Evolutionary conservation across 192 early-diverging fungal genomes (phyloP).

Genomic region (Phycomyces blakesleeanus): DNA sequence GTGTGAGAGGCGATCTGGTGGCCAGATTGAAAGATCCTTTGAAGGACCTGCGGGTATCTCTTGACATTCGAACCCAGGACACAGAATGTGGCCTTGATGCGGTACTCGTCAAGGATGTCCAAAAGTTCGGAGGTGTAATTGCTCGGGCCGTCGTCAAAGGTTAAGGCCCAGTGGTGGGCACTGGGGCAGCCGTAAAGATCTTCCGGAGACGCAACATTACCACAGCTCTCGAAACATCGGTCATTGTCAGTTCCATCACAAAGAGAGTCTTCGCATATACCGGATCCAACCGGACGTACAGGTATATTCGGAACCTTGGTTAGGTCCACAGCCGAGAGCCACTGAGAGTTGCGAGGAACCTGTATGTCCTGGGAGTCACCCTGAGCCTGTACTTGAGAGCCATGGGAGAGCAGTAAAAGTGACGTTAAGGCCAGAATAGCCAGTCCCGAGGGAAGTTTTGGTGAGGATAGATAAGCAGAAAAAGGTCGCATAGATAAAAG

Average conservation of each 20-base stretch:
- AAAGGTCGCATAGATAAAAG: too few relatives aligned
- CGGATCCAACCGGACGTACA: slow-evolving; percentile 23
- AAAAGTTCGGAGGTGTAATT: slow-evolving; percentile 48
- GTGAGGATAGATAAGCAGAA: neutral
- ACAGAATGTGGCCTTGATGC: slow-evolving; percentile 69
- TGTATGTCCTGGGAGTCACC: neutral
- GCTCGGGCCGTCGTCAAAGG: slow-evolving; percentile 57
- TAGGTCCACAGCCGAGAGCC: slow-evolving; percentile 1
- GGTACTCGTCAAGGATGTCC: slow-evolving; percentile 42
- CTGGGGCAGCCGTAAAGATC: slow-evolving; percentile 27
- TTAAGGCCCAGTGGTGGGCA: slow-evolving; percentile 36
- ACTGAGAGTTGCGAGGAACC: slow-evolving; percentile 4
- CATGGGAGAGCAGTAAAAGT: neutral
- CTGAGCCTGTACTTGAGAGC: neutral
- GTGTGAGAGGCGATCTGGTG: slow-evolving; percentile 62
- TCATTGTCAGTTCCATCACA: slow-evolving; percentile 35
- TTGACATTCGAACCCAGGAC: slow-evolving; percentile 55
- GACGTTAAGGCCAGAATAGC: neutral
- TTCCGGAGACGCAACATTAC: slow-evolving; percentile 15
- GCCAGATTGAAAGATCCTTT: slow-evolving; percentile 44
- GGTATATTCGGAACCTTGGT: slow-evolving; percentile 5
- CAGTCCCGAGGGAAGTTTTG: too few relatives aligned
- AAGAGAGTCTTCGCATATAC: slow-evolving; percentile 18
- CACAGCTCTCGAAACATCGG: slow-evolving; percentile 29
- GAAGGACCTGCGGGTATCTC: slow-evolving; percentile 43